phyloP scores from a whole-genome alignment of 352 stramenopile species.

The Elongisporangium undulatum region DNA sequence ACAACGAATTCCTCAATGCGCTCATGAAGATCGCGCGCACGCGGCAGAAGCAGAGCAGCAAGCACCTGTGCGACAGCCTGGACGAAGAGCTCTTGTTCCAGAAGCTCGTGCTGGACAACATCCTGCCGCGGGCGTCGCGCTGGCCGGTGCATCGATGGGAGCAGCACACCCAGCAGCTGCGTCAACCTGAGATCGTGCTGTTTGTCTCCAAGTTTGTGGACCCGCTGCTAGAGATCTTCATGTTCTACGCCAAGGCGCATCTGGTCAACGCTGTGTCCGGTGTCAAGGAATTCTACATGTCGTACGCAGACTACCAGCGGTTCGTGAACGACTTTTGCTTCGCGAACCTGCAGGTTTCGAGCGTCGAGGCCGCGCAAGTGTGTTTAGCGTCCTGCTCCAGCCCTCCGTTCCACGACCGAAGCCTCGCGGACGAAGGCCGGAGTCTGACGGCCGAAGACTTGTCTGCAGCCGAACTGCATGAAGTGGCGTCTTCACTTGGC shows the following conservation, averaged over 20 bases:
- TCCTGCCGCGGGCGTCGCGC: slow-evolving; percentile 49
- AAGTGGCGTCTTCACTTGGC: background rate
- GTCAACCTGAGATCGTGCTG: slow-evolving; percentile 39
- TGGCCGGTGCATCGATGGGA: slow-evolving; percentile 54
- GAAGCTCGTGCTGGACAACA: slow-evolving; percentile 45
- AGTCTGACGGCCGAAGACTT: slow-evolving; percentile 1
- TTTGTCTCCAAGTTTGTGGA: slow-evolving; percentile 71
- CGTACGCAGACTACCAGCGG: slow-evolving; percentile 59
- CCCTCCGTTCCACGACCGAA: slow-evolving; percentile 31
- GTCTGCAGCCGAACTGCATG: background rate
- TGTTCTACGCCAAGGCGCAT: slow-evolving; percentile 72
- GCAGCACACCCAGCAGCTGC: slow-evolving; percentile 39
- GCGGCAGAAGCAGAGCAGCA: slow-evolving; percentile 23
- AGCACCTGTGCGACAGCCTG: slow-evolving; percentile 26
- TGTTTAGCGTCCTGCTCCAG: slow-evolving; percentile 66
- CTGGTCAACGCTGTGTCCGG: slow-evolving; percentile 24
- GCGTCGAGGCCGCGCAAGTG: slow-evolving; percentile 60
- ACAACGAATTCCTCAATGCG: slow-evolving; percentile 77
- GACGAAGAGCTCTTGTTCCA: slow-evolving; percentile 57
- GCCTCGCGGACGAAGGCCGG: background rate
- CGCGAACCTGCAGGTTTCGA: slow-evolving; percentile 63
- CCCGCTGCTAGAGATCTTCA: slow-evolving; percentile 63
- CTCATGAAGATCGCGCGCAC: slow-evolving; percentile 57
- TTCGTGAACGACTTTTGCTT: slow-evolving; percentile 78
- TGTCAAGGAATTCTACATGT: slow-evolving; percentile 67